Conservation (phyloP, 352 stramenopile species). For the Hyaloperonospora arabidopsidis region DNA sequence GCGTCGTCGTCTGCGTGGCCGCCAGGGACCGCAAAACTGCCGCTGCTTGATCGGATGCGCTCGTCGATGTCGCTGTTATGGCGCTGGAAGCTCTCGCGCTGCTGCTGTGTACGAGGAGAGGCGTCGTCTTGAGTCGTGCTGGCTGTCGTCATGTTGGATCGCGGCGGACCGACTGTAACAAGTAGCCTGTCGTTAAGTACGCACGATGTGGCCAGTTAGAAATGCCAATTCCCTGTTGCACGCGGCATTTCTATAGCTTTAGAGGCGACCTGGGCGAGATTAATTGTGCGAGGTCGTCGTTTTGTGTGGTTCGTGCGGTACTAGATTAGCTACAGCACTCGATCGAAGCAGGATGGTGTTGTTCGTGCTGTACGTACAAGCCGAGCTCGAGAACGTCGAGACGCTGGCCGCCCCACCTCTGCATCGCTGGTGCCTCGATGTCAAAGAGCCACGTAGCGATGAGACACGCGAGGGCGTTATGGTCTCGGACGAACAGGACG, state of each 20-base stretch:
- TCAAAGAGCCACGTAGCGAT: conserved; percentile 73
- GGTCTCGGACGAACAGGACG: conserved; percentile 70
- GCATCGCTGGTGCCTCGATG: conserved; percentile 79
- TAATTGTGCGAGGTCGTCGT: no score
- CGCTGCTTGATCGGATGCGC: conserved; percentile 25
- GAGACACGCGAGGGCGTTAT: conserved; percentile 72
- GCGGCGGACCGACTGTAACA: background rate
- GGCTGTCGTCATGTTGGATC: conserved; percentile 3
- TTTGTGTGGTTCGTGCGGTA: no score
- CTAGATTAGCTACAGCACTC: no score
- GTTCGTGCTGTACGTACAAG: conserved; percentile 83
- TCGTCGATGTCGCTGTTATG: conserved; percentile 15
- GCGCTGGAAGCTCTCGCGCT: conserved; percentile 7
- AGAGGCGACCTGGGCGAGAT: no score
- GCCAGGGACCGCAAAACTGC: conserved; percentile 11
- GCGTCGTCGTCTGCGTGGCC: conserved; percentile 29
- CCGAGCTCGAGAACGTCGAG: conserved; percentile 82
- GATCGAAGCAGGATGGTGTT: conserved; percentile 50
- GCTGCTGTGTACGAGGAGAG: conserved; percentile 7
- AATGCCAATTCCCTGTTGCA: background rate
- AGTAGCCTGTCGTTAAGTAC: background rate
- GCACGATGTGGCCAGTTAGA: background rate
- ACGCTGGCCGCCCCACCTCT: conserved; percentile 52
- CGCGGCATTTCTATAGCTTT: no score
- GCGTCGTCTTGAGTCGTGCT: conserved; percentile 10